Conservation (phyloP, 2,329 filamentous ascomycete species). For the Esteya vermicola region DNA sequence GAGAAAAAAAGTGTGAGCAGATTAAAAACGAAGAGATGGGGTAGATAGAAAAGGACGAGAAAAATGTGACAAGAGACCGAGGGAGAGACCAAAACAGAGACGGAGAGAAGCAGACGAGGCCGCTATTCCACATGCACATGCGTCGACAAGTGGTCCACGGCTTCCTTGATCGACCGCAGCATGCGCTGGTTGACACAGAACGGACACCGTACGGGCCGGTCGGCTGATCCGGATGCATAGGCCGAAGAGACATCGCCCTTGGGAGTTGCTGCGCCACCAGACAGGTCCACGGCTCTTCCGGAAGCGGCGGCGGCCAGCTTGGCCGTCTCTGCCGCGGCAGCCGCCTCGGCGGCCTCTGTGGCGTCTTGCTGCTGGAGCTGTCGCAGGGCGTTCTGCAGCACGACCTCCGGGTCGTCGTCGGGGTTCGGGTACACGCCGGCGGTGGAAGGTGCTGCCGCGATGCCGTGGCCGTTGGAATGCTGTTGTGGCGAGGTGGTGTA, state of each 20-base stretch:
- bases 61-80: too few relatives aligned
- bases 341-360: conserved; percentile 42
- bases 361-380: conserved; percentile 45
- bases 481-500: neutral
- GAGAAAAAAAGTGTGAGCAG: too few relatives aligned
- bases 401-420: conserved; percentile 42
- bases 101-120: too few relatives aligned
- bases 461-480: conserved; percentile 9
- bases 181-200: conserved; percentile 49
- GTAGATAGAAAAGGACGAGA: too few relatives aligned
- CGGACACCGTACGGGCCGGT: conserved; percentile 37
- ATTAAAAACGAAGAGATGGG: too few relatives aligned
- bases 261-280: neutral
- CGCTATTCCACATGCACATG: conserved; percentile 38
- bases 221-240: conserved; percentile 18
- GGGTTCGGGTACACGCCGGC: conserved; percentile 12
- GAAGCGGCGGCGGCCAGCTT: conserved; percentile 5
- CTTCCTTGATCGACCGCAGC: conserved; percentile 45
- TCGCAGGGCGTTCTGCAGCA: conserved; percentile 43
- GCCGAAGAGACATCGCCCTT: neutral
- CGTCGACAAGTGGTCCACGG: conserved; percentile 47
- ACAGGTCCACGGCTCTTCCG: conserved; percentile 2
- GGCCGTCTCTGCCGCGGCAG: conserved; percentile 21
- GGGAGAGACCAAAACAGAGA: too few relatives aligned
- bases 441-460: conserved; percentile 18